Evolutionary conservation across 1,284 basidiomycete genomes (phyloP).

Genomic region (Cutaneotrichosporon cutaneum): DNA sequence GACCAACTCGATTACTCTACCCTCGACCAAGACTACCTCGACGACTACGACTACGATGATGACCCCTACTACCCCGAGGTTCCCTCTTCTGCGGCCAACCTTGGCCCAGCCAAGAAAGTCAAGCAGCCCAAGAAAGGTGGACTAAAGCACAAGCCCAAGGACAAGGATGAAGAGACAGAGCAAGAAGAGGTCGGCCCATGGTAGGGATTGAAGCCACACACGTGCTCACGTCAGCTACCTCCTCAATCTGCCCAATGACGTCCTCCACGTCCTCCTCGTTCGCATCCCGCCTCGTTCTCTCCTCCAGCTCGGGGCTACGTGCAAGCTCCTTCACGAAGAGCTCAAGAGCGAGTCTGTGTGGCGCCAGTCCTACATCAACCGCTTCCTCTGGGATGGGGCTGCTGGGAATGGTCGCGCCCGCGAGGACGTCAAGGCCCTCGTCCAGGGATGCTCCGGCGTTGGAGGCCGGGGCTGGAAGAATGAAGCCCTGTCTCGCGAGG

Average conservation of each 20-base stretch:
- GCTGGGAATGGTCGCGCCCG: conserved; percentile 20
- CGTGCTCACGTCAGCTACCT: conserved; percentile 36
- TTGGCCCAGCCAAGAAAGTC: conserved; percentile 18
- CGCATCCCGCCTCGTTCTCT: conserved; percentile 44
- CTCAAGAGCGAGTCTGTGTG: conserved; percentile 44
- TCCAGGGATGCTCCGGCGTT: conserved; percentile 22
- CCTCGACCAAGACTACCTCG: conserved; percentile 9
- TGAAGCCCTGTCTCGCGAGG: conserved; percentile 36
- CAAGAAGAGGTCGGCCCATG: conserved; percentile 24
- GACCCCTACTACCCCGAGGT: conserved; percentile 13
- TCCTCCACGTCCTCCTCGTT: conserved; percentile 40
- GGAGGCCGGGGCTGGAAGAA: conserved; percentile 26
- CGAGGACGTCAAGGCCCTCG: conserved; percentile 33
- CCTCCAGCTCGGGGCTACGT: conserved; percentile 35
- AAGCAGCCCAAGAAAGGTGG: conserved; percentile 19
- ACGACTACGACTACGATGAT: conserved; percentile 10
- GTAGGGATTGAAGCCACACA: conserved; percentile 22
- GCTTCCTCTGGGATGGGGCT: conserved; percentile 38
- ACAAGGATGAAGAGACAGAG: conserved; percentile 12
- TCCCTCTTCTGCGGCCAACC: conserved; percentile 23
- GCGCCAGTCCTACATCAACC: conserved; percentile 47
- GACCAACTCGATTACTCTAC: conserved; percentile 6
- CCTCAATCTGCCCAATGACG: conserved; percentile 42
- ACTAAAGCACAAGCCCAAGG: conserved; percentile 26
- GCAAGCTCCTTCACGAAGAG: conserved; percentile 31